Evolutionary conservation across 129 eudicot species (phyloP), one percentile per base, ranked within the genome.

Genomic region (Solidago caesia): DNA sequence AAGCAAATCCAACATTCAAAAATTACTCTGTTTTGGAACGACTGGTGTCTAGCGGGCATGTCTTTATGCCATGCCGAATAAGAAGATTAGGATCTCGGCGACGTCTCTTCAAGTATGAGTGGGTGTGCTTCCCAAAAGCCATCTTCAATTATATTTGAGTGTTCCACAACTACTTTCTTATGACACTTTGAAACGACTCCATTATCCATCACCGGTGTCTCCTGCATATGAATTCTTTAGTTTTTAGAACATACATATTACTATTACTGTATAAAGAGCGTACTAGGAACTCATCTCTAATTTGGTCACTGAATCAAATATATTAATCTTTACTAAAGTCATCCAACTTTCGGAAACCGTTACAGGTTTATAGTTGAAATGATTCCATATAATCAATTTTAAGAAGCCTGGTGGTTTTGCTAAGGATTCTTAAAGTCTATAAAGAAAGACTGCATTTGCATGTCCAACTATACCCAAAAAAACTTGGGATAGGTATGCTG

Each of bases 81-180:
- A 25, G 8, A 41, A 12, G 13, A 72, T 73, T 66, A 68, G 51
- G 78, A 57, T 61, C 74, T 66, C 10, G 26, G 70, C 1, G 74
- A 21, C 44, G 62, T 72, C 64, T 82, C 80, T 72, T 77, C 71
- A n/a, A 87, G 84, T 69, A 90, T 87, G 62, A 72, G 74, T 10
- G 86, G 81, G 75, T 85, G 89, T 48, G 77, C 76, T 68, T 72
- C 64, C 94, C 96, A 90, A 47, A 90, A 90, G 64, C 55, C 76
- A 13, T 71, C 73, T 59, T 88, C 92, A 47, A 91, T 91, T 62
- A 91, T 89, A 75, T 91, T 80, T n/a, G 86, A 82, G 67, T 91
- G 79, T 48, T 79, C 86, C 41, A 88, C 87, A 4, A 88, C 87
- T 33, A 81, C 76, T 79, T 74, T 79, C 84, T 75, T 85, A 49